Evolutionary conservation across 1,139 yeast genomes (phyloP).

Genomic region (Pichia sp.): DNA sequence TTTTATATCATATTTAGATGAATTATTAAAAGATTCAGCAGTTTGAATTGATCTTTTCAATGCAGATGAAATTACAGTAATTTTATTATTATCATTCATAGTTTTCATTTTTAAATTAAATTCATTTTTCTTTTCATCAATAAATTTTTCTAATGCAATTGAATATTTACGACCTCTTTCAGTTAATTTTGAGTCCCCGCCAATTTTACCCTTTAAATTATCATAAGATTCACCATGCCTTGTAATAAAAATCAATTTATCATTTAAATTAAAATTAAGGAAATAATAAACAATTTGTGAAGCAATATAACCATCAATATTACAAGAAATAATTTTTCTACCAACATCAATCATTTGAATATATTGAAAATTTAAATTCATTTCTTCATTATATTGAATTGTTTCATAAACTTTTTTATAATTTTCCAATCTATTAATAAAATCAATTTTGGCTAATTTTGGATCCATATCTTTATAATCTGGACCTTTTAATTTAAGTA

Average conservation of each 20-base stretch:
- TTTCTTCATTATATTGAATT: slow-evolving; percentile 71
- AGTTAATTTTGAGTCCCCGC: slow-evolving; percentile 87
- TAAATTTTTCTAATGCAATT: slow-evolving; percentile 64
- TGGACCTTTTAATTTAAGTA: slow-evolving; percentile 86
- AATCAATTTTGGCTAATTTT: slow-evolving; percentile 70
- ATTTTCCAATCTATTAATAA: slow-evolving; percentile 71
- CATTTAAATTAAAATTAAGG: slow-evolving; percentile 82
- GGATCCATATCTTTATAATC: slow-evolving; percentile 88
- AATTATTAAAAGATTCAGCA: slow-evolving; percentile 66
- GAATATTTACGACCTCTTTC: slow-evolving; percentile 73
- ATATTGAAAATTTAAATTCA: slow-evolving; percentile 61
- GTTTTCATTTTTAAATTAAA: slow-evolving; percentile 37
- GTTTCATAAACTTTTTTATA: slow-evolving; percentile 90
- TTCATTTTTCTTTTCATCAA: slow-evolving; percentile 63
- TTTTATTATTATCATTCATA: slow-evolving; percentile 48
- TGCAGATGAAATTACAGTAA: slow-evolving; percentile 94
- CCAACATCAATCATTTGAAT: slow-evolving; percentile 97
- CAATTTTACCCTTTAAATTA: slow-evolving; percentile 77
- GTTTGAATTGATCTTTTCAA: slow-evolving; percentile 72
- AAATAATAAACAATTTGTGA: slow-evolving; percentile 90
- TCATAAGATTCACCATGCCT: slow-evolving; percentile 91
- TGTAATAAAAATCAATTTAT: slow-evolving; percentile 91
- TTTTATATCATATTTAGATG: slow-evolving; percentile 61
- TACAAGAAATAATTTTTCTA: slow-evolving; percentile 84
- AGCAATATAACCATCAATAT: slow-evolving; percentile 86